Evolutionary conservation across 1,284 basidiomycete species (phyloP), one percentile per base, ranked within the genome.

Genomic region (Psilocybe mexicana): DNA sequence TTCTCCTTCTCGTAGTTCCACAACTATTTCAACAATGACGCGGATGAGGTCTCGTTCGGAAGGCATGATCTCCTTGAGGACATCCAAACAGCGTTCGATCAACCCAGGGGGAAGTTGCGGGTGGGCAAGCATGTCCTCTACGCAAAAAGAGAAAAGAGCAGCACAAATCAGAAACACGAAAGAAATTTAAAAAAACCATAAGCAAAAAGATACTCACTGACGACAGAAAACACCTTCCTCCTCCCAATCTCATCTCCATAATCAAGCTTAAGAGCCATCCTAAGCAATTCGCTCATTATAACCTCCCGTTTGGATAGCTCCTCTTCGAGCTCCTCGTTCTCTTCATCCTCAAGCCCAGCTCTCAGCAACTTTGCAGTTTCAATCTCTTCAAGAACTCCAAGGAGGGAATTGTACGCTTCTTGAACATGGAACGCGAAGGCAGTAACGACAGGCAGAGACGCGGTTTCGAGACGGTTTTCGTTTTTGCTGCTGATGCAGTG

Each of bases 191-290:
- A 18, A 33, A 43, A 18, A 56, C 6, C 1, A 26, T 52, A 43
- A 42, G 3, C 54, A 18, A 55, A 18, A 36, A 35, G 58, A 58
- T 4, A 85, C 88, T 74, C 68, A 89, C 92, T 85, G 61, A 94
- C 86, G 40, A 96, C 85, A 55, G 86, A 83, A 68, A 96, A 96
- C 80, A 97, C 92, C 75, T 94, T 96, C 59, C 96, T 78, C 58
- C 96, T 75, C 7, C 97, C 96, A 67, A 96, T 94, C 73, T 99
- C 95, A 74, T 99, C 97, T 30, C 87, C 88, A 66, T 96, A 98
- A 73, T 98, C 96, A 45, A 95, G 78, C 60, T 90, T 88, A 30
- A 94, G 81, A 0, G 92, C 90, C 53, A 97, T 83, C 55, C 85
- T 84, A 38, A 98, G 79, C 65, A 98, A 73, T 69, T 98, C 93